These are phyloP conservation scores for Lanmaoa rubissima DNA, from an alignment of 768 basidiomycete species.

Conservation along the genomic window DNA sequence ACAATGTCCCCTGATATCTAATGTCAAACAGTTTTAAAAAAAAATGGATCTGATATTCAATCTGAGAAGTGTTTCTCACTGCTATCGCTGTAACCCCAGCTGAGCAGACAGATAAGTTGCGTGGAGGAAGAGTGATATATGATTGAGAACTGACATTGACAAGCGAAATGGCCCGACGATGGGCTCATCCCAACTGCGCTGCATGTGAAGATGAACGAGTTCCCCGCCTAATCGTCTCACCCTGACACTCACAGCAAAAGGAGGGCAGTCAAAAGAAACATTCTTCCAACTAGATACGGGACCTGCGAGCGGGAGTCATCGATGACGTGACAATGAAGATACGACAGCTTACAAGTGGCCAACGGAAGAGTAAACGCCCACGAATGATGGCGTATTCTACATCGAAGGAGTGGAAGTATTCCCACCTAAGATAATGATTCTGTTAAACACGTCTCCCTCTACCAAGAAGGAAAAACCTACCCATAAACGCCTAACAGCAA, in stretches of 20 bases:
- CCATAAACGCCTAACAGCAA: slow-evolving; percentile 18
- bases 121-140: not conserved
- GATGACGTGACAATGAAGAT: not conserved
- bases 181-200: slow-evolving; percentile 7
- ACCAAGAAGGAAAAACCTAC: slow-evolving; percentile 4
- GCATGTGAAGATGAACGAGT: not conserved
- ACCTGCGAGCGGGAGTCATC: slow-evolving; percentile 9
- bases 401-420: slow-evolving; percentile 16
- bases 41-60: not conserved
- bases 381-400: slow-evolving; percentile 25
- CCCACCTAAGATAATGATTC: slow-evolving; percentile 19
- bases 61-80: slow-evolving; percentile 2
- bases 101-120: slow-evolving; percentile 1
- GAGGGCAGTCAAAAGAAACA: slow-evolving; percentile 11
- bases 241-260: slow-evolving; percentile 12
- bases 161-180: not conserved
- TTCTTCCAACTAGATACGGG: slow-evolving; percentile 26
- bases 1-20: slow-evolving; percentile 11
- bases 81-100: not conserved
- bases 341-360: slow-evolving; percentile 21
- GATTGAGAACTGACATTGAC: slow-evolving; percentile 19
- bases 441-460: not conserved
- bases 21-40: not conserved
- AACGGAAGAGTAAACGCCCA: slow-evolving; percentile 22
- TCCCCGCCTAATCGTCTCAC: too few relatives aligned